Conservation (phyloP, 2,329 filamentous ascomycete genomes). For the Xylariaceae sp. region DNA sequence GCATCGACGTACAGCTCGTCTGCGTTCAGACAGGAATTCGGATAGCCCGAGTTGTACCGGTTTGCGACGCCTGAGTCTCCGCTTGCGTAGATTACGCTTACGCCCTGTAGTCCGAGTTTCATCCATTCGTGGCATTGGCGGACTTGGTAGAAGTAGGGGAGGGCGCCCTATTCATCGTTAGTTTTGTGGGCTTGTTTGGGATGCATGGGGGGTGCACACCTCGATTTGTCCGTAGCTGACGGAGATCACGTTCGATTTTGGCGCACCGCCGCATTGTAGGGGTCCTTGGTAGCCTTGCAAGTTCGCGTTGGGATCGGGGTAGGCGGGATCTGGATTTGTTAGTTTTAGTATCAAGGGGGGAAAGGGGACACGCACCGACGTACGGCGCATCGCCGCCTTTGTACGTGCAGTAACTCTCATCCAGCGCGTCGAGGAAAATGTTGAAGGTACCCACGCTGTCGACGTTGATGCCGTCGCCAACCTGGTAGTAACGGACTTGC, state of each 20-base stretch:
- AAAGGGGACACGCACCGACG: constrained; percentile 14
- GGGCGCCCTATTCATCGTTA: constrained; percentile 12
- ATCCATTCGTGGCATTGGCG: constrained; percentile 53
- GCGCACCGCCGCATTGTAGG: constrained; percentile 24
- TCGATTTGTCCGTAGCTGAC: constrained; percentile 52
- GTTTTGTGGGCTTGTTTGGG: neutral
- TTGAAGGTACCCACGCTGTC: constrained; percentile 24
- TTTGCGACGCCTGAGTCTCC: constrained; percentile 22
- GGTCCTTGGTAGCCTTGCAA: constrained; percentile 29
- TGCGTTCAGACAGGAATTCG: constrained; percentile 22
- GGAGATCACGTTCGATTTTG: constrained; percentile 48
- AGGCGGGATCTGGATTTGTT: constrained; percentile 19
- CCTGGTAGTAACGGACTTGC: constrained; percentile 19
- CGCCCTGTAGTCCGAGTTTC: constrained; percentile 50
- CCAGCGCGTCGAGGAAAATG: constrained; percentile 36
- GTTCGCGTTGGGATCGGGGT: constrained; percentile 35
- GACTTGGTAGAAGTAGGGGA: constrained; percentile 37
- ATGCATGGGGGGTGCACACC: constrained; percentile 21
- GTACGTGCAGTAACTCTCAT: constrained; percentile 43
- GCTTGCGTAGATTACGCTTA: constrained; percentile 36
- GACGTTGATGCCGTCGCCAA: constrained; percentile 21
- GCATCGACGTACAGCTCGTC: constrained; percentile 18
- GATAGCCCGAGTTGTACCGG: constrained; percentile 21
- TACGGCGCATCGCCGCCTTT: constrained; percentile 36
- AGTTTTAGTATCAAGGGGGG: neutral